phyloP scores from a whole-genome alignment of 2,329 filamentous ascomycete species.

The Elsinoe necatrix region DNA sequence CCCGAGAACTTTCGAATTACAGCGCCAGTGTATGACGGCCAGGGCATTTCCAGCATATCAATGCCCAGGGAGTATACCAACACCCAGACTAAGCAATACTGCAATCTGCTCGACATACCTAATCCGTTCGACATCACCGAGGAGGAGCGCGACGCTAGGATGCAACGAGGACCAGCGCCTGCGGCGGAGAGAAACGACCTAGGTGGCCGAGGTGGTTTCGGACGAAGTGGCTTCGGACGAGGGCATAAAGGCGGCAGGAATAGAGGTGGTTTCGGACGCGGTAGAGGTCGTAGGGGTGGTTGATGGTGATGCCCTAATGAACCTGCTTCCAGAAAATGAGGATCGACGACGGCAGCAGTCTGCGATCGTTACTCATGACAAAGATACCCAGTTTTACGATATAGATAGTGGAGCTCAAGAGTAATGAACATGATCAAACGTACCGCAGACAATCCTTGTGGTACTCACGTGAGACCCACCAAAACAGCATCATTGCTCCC shows the following conservation, averaged over 20 bases:
- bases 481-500: neutral
- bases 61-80: conserved; percentile 76
- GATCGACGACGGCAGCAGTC: neutral
- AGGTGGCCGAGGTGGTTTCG: conserved; percentile 18
- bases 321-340: conserved; percentile 2
- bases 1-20: conserved; percentile 71
- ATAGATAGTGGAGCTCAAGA: neutral
- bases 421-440: conserved; percentile 3
- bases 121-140: conserved; percentile 69
- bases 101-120: conserved; percentile 63
- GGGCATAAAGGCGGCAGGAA: conserved; percentile 23
- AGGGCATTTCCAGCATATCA: conserved; percentile 50
- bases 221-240: conserved; percentile 19
- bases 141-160: conserved; percentile 57
- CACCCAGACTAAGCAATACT: conserved; percentile 76
- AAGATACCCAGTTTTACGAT: neutral
- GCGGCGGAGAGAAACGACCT: conserved; percentile 23
- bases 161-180: conserved; percentile 49
- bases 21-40: conserved; percentile 60
- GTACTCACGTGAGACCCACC: neutral
- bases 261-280: conserved; percentile 20
- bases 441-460: neutral
- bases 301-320: conserved; percentile 18
- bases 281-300: conserved; percentile 20
- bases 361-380: neutral